Percentiles rank a stretch among this genome's conserved stretches.
Conservation (phyloP, 441 rosid species). For the Kokia cookei region DNA sequence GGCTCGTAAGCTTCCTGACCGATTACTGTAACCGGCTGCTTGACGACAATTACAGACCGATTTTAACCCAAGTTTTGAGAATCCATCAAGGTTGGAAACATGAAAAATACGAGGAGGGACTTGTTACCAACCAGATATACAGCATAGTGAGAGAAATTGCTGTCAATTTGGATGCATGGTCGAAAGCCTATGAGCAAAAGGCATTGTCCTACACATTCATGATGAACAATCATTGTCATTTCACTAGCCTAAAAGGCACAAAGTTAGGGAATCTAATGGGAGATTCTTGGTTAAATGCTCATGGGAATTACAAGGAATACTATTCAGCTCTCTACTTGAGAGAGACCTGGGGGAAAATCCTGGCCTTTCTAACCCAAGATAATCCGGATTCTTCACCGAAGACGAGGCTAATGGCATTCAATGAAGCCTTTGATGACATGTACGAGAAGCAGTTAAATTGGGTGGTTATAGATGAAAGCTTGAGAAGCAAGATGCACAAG, state of each 20-base stretch:
- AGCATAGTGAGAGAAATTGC: conserved; percentile 50
- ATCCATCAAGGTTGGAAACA: conserved; percentile 66
- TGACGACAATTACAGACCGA: conserved; percentile 38
- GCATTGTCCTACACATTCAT: conserved; percentile 61
- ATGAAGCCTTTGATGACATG: conserved; percentile 45
- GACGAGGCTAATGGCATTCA: conserved; percentile 40
- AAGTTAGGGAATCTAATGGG: conserved; percentile 70
- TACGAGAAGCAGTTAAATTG: conserved; percentile 56
- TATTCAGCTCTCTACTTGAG: conserved; percentile 53
- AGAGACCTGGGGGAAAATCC: conserved; percentile 59
- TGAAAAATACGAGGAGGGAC: conserved; percentile 39
- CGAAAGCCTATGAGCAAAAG: conserved; percentile 37
- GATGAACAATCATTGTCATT: conserved; percentile 80
- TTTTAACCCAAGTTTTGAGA: conserved; percentile 45
- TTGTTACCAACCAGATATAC: conserved; percentile 42
- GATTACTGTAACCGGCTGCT: conserved; percentile 65
- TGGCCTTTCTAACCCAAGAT: conserved; percentile 24
- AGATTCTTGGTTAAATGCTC: conserved; percentile 60
- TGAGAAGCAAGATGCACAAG: conserved; percentile 47
- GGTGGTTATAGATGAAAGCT: conserved; percentile 45
- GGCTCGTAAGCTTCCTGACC: conserved; percentile 58
- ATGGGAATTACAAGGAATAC: conserved; percentile 60
- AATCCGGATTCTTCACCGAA: conserved; percentile 18
- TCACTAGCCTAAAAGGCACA: conserved; percentile 49
- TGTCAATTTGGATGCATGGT: conserved; percentile 64